These are phyloP conservation scores for Euphrasia arctica DNA, from an alignment of 305 asterid genomes.

Conservation along the genomic window DNA sequence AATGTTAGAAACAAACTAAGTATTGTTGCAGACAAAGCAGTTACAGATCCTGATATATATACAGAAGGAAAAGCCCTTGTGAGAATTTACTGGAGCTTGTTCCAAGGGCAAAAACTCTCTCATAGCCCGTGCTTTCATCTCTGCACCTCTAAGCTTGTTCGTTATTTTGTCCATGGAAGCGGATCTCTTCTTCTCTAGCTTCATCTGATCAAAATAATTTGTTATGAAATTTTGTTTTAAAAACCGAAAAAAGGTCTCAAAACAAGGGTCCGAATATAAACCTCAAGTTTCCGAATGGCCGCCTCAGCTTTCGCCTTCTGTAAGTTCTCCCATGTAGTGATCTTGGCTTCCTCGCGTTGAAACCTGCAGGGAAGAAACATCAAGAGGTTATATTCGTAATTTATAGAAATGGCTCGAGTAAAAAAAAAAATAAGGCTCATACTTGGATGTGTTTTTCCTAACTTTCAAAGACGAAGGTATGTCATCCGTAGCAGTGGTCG, in stretches of 20 bases:
- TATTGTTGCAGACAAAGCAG: no score
- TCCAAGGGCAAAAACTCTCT: constrained; percentile 37
- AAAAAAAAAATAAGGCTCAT: background rate
- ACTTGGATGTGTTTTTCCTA: constrained; percentile 48
- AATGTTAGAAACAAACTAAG: no score
- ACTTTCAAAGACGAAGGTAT: constrained; percentile 46
- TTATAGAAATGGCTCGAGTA: background rate
- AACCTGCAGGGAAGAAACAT: constrained; percentile 30
- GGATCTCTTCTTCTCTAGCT: constrained; percentile 71
- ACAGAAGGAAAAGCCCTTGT: constrained; percentile 26
- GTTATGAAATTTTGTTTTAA: no score
- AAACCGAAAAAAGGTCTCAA: no score
- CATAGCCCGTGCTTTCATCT: constrained; percentile 56
- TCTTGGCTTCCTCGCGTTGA: constrained; percentile 67
- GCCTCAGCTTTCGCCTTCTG: constrained; percentile 82
- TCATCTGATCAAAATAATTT: constrained; percentile 38
- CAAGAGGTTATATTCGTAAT: background rate
- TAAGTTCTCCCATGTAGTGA: constrained; percentile 78
- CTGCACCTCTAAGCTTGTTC: constrained; percentile 48
- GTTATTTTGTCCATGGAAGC: constrained; percentile 61
- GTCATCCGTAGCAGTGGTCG: constrained; percentile 28
- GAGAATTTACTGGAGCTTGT: constrained; percentile 26
- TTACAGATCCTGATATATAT: constrained; percentile 31
- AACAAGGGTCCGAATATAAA: background rate
- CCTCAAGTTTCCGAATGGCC: constrained; percentile 67